Base-by-base conservation (phyloP, 768 basidiomycete species). In the Leccinellum albellum region DNA sequence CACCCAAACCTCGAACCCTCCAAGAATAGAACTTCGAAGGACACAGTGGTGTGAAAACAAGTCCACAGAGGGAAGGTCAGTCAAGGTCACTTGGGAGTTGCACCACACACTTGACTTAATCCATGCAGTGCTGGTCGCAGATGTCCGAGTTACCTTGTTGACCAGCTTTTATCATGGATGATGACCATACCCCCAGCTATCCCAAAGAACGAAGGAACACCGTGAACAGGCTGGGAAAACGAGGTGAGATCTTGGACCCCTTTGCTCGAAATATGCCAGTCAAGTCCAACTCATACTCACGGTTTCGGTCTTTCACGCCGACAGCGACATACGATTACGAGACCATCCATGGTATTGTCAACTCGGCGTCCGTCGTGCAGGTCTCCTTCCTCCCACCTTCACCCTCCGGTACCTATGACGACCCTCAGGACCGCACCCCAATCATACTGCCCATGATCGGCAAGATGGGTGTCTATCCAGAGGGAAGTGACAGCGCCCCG, bases 121-220 rank as follows among this genome's bases (percentile, higher is more conserved):
- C 45, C 10, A 23, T 44, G 12, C 3, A 3, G 29, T 46, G 17
- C 14, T 24, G 44, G 23, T 24, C 46, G 24, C 24, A 47, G 7
- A 42, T 42, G 21, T 20, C 40, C 1, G 44, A 6, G 23, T 23
- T 6, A n/a, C 44, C 48, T 49, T 49, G 10, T 31, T 26, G 7
- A 29, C 20, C 5, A 10, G 3, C 24, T 32, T 53, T 28, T 33
- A 73, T 78, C 61, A 85, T 84, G 21, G 82, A 84, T 4, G 79
- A 79, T 0, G 80, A 80, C 12, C 47, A 58, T n/a, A 0, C 29
- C 12, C 37, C 23, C 7, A 59, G 57, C 62, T 86, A 85, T 70
- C 82, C 82, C 0, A 68, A 59, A 44, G 61, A 58, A 55, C 23
- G 6, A 15, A 57, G 55, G 24, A 67, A 68, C 46, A 61, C 66